Conservation (phyloP, 768 basidiomycete genomes). For the Mycena epipterygia region DNA sequence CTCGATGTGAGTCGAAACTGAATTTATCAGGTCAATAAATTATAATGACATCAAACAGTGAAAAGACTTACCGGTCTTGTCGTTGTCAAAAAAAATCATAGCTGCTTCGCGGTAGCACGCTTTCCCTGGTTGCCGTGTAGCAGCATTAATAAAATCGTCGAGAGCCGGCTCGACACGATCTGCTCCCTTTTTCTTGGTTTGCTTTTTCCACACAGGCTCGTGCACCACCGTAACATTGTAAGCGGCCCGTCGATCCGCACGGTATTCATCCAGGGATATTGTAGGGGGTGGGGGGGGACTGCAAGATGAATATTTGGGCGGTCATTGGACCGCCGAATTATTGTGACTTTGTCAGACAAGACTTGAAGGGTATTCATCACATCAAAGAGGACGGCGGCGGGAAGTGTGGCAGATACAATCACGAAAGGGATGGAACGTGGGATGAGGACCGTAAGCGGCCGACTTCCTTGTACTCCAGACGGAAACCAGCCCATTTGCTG, state of each 20-base stretch:
- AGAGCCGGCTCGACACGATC: slow-evolving; percentile 7
- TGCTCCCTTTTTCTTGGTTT: slow-evolving; percentile 1
- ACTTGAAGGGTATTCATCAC: slow-evolving; percentile 41
- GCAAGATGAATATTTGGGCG: slow-evolving; percentile 37
- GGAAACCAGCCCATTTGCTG: slow-evolving; percentile 54
- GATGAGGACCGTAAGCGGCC: slow-evolving; percentile 42
- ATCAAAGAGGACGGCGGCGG: slow-evolving; percentile 39
- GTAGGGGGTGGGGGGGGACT: slow-evolving; percentile 9
- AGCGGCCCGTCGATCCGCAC: background rate
- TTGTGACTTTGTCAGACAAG: slow-evolving; percentile 8
- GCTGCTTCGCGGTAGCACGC: background rate
- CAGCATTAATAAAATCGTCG: slow-evolving; percentile 8
- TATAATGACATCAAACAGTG: too few species aligned
- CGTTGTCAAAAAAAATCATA: background rate
- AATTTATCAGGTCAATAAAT: background rate
- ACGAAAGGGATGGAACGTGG: slow-evolving; percentile 45
- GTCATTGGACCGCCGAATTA: slow-evolving; percentile 32
- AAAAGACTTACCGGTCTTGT: background rate
- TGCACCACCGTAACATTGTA: background rate
- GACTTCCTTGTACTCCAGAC: slow-evolving; percentile 49
- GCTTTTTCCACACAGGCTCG: background rate
- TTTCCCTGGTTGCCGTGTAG: background rate
- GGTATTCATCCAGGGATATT: too few species aligned
- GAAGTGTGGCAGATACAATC: slow-evolving; percentile 51
- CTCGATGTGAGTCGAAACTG: background rate